Base-by-base conservation (phyloP, 164 flowering plant species). In the Litsea cubeba region DNA sequence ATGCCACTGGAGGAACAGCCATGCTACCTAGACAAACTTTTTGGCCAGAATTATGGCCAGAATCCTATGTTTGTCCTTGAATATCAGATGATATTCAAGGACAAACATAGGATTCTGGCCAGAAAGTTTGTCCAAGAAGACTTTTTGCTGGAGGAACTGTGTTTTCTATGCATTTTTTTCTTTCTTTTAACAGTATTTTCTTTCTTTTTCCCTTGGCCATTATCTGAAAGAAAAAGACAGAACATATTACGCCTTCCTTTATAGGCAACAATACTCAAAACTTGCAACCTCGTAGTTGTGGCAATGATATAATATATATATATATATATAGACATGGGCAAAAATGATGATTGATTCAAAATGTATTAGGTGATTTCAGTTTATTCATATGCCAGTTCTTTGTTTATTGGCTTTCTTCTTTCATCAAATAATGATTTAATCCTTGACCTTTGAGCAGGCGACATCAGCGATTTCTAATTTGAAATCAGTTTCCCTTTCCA, bases 401-500 rank as follows among this genome's bases (percentile, higher is more conserved):
- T 54, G 60, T 54, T 54, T 12, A 14, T 54, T 20, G n/a, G 5
- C 60, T 54, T 18, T 54, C 5, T 54, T 54, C 46, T 40, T 40
- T 7, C 8, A 7, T 40, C 46, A 40, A 40, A 40, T 40, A 40
- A 40, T 40, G 46, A 40, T 40, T 40, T 8, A 40, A 40, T 0
- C 0, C 46, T 40, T 54, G 20, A 54, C 60, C 60, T 15, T 26
- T 73, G 8, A 10, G 62, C 87, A 86, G 90, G 87, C 74, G 73
- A 71, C 78, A 49, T 68, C 77, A 72, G 72, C 73, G 73, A 23
- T 79, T 74, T 73, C 83, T 51, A 67, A 81, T 40, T 72, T 79
- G 71, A 87, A 77, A 26, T 77, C 86, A 4, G 80, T 81, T 76
- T 83, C 87, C 1, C 54, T 86, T n/a, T 71, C 81, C n/a, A 54